phyloP scores from a whole-genome alignment of 306 rosid species.

The Alnus rubra region DNA sequence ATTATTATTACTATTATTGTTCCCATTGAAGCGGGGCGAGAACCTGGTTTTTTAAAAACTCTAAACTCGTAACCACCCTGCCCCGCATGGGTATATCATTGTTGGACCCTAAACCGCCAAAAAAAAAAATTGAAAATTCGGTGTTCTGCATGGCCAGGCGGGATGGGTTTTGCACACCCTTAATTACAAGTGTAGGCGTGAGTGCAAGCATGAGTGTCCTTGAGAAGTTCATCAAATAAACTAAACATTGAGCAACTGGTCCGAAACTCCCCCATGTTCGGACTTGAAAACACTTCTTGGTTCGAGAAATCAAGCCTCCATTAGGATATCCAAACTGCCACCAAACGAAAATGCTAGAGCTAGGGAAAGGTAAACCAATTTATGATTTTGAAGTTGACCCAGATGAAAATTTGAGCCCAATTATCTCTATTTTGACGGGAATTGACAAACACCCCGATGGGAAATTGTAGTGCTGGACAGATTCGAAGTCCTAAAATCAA shows the following conservation, averaged over 20 bases:
- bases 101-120: too few species aligned
- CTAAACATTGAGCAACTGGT: constrained; percentile 81
- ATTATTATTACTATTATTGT: too few species aligned
- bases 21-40: too few species aligned
- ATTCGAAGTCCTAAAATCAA: background rate
- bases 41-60: too few species aligned
- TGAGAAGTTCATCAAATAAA: constrained; percentile 73
- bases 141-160: constrained; percentile 43
- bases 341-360: constrained; percentile 23
- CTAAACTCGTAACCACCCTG: too few species aligned
- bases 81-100: too few species aligned
- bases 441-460: constrained; percentile 14
- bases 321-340: constrained; percentile 23
- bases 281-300: constrained; percentile 65
- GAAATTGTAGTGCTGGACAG: constrained; percentile 7
- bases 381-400: background rate
- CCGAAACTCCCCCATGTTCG: constrained; percentile 65
- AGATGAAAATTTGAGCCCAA: constrained; percentile 15
- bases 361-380: background rate
- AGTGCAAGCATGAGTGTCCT: constrained; percentile 82
- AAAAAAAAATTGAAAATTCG: too few species aligned
- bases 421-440: background rate
- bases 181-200: constrained; percentile 87
- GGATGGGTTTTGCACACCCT: constrained; percentile 48
- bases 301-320: constrained; percentile 88